Conservation (phyloP, 306 rosid species). For the Quercus ilex region DNA sequence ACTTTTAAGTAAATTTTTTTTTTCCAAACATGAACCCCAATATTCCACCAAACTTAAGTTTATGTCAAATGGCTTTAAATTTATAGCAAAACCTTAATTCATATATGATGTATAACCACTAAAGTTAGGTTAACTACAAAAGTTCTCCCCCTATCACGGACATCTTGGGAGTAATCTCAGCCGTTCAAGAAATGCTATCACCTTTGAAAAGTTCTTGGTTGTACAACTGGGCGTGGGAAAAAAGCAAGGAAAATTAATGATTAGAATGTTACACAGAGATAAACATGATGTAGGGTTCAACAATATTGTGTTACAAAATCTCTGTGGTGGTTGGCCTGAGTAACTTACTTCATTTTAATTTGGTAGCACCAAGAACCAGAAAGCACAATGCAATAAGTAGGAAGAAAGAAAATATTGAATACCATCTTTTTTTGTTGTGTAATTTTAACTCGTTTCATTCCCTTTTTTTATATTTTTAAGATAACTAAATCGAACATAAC, state of each 20-base stretch:
- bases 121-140: slow-evolving; percentile 2
- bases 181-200: slow-evolving; percentile 28
- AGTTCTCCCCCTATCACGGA: slow-evolving; percentile 26
- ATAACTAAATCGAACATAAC: neutral
- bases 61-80: neutral
- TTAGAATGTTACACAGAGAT: neutral
- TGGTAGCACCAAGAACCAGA: neutral
- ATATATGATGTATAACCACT: slow-evolving; percentile 28
- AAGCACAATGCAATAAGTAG: neutral
- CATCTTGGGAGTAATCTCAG: slow-evolving; percentile 31
- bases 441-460: neutral
- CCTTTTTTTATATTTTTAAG: neutral
- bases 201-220: neutral
- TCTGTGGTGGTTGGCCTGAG: neutral
- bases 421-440: too few relatives aligned
- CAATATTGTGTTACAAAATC: neutral
- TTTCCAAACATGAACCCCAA: neutral
- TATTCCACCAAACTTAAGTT: slow-evolving; percentile 6
- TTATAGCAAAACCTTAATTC: neutral
- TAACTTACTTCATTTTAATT: neutral
- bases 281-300: neutral
- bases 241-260: neutral
- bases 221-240: neutral
- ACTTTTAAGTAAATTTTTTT: neutral
- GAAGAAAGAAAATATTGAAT: neutral